Evolutionary conservation across 202 grass and related monocot genomes (phyloP).

Genomic region (Saccharum hybrid): DNA sequence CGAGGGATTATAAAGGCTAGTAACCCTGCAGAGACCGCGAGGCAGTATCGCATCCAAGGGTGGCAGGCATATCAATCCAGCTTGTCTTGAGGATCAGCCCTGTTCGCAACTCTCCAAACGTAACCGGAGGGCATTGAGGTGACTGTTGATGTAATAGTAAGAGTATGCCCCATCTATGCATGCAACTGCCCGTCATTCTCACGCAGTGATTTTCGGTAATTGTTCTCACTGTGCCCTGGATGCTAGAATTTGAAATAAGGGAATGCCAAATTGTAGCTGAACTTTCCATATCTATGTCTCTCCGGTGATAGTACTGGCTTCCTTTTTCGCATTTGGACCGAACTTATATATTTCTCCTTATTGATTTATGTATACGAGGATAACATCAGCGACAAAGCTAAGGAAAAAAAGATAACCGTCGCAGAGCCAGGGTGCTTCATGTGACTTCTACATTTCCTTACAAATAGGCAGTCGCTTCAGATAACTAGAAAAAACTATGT

Average conservation of each 20-base stretch:
- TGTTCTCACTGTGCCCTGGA: not conserved
- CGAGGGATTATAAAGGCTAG: slow-evolving; percentile 73
- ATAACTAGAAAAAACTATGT: too few relatives aligned
- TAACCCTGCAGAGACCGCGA: slow-evolving; percentile 60
- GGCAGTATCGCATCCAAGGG: slow-evolving; percentile 76
- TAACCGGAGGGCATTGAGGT: not conserved
- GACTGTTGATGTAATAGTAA: slow-evolving; percentile 32
- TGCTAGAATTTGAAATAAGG: not conserved
- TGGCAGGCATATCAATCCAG: slow-evolving; percentile 75
- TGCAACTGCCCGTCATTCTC: not conserved
- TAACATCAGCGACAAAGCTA: too few relatives aligned
- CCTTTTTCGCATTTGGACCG: too few relatives aligned
- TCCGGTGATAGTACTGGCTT: not conserved
- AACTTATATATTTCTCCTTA: too few relatives aligned
- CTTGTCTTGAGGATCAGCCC: slow-evolving; percentile 29
- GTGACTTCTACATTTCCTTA: too few relatives aligned
- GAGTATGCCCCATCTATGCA: not conserved
- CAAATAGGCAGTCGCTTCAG: too few relatives aligned
- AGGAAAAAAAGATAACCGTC: too few relatives aligned
- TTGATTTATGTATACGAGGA: too few relatives aligned
- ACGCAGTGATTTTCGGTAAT: not conserved
- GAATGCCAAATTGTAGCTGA: not conserved
- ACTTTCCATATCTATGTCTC: not conserved
- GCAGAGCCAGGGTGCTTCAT: too few relatives aligned
- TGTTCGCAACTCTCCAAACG: not conserved